Conservation (phyloP, 768 basidiomycete genomes). For the Amyloporia xantha region DNA sequence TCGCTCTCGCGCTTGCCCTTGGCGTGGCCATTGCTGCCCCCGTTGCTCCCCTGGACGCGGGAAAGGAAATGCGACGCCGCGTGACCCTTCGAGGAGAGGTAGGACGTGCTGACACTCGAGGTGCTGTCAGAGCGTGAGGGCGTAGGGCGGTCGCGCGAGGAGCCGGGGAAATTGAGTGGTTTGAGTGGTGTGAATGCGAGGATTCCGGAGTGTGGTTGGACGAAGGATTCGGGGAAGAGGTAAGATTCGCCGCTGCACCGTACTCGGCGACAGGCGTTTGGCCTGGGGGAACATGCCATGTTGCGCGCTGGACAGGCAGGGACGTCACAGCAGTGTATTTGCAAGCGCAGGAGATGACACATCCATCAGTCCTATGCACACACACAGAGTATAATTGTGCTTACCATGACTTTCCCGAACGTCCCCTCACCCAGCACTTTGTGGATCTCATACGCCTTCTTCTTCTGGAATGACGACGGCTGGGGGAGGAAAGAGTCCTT, state of each 20-base stretch:
- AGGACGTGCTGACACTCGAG: slow-evolving; percentile 10
- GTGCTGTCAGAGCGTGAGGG: slow-evolving; percentile 10
- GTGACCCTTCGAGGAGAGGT: slow-evolving; percentile 10
- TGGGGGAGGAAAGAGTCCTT: slow-evolving; percentile 53
- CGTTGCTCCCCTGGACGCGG: slow-evolving; percentile 18
- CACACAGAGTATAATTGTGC: slow-evolving; percentile 19
- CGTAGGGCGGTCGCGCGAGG: neutral
- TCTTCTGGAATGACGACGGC: slow-evolving; percentile 81
- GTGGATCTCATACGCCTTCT: slow-evolving; percentile 72
- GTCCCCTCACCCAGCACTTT: slow-evolving; percentile 75
- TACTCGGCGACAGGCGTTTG: slow-evolving; percentile 48
- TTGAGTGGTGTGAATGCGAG: neutral
- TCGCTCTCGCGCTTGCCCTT: slow-evolving; percentile 20
- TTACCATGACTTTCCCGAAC: slow-evolving; percentile 86
- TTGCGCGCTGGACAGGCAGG: slow-evolving; percentile 48
- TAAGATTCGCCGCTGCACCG: slow-evolving; percentile 43
- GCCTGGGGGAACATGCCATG: slow-evolving; percentile 69
- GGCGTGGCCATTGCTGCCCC: slow-evolving; percentile 21
- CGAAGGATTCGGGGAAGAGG: slow-evolving; percentile 1
- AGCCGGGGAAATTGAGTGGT: neutral
- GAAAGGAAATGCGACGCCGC: slow-evolving; percentile 6
- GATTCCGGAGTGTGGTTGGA: slow-evolving; percentile 2
- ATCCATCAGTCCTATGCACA: too few relatives aligned
- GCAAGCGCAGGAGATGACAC: neutral
- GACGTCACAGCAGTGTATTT: neutral